Evolutionary conservation across 345 rosid species (phyloP), one percentile per base, ranked within the genome.

Genomic region (Aethionema arabicum): DNA sequence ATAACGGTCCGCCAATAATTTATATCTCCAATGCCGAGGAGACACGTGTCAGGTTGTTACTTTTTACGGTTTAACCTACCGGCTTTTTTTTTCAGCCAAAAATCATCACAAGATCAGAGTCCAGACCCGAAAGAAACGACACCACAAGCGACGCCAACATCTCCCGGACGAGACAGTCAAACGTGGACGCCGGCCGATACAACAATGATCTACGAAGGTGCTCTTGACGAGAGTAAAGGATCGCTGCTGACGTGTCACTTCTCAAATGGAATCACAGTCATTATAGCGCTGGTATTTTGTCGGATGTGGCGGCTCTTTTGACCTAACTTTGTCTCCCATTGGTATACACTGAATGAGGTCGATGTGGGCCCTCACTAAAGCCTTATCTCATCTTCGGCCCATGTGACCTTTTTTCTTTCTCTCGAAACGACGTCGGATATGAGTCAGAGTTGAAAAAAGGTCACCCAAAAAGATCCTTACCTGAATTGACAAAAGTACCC

Each of bases 181-280:
- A 38, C 51, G 5, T 70, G 11, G 60, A 70, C 46, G 36, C 46
- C 32, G 42, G 73, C 30, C 37, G 76, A 85, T 67, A 37, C 69
- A 38, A 14, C 82, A 0, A 87, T 91, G 90, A 83, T 88, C 46
- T 91, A 91, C 46, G 88, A 84, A 59, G 98, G 96, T 5, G 77
- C 78, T 7, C 27, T 75, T 56, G 83, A 69, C 47, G 66, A 73
- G 14, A 83, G 81, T 38, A 64, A 69, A 54, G 84, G 80, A 48
- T 65, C 88, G 42, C 67, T 72, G 2, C 75, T 80, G 60, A 48
- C 76, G 39, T 65, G 27, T 41, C 31, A 7, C 36, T 48, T 70
- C 9, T 67, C 68, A 47, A 63, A 39, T 52, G 72, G 67, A 11
- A n/a, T 77, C 59, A 41, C 74, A 4, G 30, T 72, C 68, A 59